These are phyloP conservation scores for Tulasnella sp. DNA, from an alignment of 768 basidiomycete genomes.

Conservation along the genomic window DNA sequence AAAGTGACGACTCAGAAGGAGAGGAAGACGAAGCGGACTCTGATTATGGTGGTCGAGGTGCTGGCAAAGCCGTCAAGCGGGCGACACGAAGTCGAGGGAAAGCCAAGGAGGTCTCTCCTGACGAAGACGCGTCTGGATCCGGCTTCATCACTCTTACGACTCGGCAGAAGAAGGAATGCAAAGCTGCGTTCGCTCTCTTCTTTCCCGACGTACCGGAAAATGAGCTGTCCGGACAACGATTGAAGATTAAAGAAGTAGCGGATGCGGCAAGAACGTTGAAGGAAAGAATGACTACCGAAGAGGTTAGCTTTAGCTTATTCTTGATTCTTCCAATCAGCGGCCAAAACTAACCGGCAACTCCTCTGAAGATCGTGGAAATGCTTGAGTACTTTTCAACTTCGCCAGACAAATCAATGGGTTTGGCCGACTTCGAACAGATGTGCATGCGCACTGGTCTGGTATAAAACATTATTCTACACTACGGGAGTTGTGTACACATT, in stretches of 20 bases:
- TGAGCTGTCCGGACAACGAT: slow-evolving; percentile 53
- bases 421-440: slow-evolving; percentile 75
- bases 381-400: slow-evolving; percentile 72
- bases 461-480: slow-evolving; percentile 38
- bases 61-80: not conserved
- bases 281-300: slow-evolving; percentile 73
- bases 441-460: slow-evolving; percentile 66
- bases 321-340: not conserved
- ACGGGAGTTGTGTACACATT: no score
- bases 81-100: slow-evolving; percentile 8
- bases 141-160: slow-evolving; percentile 26
- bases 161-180: slow-evolving; percentile 57
- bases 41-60: not conserved
- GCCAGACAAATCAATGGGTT: slow-evolving; percentile 66
- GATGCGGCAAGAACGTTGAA: slow-evolving; percentile 63
- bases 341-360: slow-evolving; percentile 19
- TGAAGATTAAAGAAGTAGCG: slow-evolving; percentile 69
- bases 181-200: slow-evolving; percentile 70
- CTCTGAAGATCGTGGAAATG: slow-evolving; percentile 73
- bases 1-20: slow-evolving; percentile 13
- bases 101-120: slow-evolving; percentile 49
- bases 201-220: slow-evolving; percentile 60
- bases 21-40: slow-evolving; percentile 21
- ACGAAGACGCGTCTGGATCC: not conserved
- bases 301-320: slow-evolving; percentile 52